A percentile compares a stretch with the other conserved stretches of the same genome.
Conservation (phyloP, 2,329 filamentous ascomycete genomes). For the Teratosphaeria viscida region DNA sequence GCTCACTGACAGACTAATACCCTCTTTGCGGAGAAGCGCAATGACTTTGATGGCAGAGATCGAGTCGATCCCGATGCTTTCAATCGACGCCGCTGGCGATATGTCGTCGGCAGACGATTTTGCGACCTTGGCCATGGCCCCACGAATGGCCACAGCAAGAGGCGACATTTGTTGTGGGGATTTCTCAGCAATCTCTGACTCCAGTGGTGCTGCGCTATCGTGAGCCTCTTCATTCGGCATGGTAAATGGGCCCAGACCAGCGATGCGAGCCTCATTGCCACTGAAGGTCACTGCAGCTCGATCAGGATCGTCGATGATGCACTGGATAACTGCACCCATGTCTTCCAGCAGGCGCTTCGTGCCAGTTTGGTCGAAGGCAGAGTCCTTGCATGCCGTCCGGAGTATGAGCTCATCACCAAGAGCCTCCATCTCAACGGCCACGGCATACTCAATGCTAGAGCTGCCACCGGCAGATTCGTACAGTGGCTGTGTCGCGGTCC, state of each 20-base stretch:
- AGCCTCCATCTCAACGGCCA: slow-evolving; percentile 72
- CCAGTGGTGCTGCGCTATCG: background rate
- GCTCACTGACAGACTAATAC: slow-evolving; percentile 55
- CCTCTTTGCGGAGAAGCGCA: slow-evolving; percentile 54
- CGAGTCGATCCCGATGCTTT: slow-evolving; percentile 80
- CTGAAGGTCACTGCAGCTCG: slow-evolving; percentile 46
- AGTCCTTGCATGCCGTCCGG: slow-evolving; percentile 59
- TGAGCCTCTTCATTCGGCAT: background rate
- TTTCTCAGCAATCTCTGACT: background rate
- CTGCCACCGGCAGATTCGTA: slow-evolving; percentile 53
- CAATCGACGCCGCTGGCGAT: slow-evolving; percentile 53
- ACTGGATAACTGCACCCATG: slow-evolving; percentile 50
- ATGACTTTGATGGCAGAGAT: slow-evolving; percentile 83
- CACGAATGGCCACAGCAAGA: slow-evolving; percentile 26
- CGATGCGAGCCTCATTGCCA: slow-evolving; percentile 49
- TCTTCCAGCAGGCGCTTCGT: slow-evolving; percentile 44
- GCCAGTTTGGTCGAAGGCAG: slow-evolving; percentile 39
- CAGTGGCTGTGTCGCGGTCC: slow-evolving; percentile 26
- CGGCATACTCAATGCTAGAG: slow-evolving; percentile 66
- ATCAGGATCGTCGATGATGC: slow-evolving; percentile 43
- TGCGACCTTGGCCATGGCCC: slow-evolving; percentile 47
- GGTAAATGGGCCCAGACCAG: slow-evolving; percentile 45
- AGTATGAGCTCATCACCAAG: slow-evolving; percentile 49
- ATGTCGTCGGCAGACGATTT: slow-evolving; percentile 50
- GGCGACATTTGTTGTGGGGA: slow-evolving; percentile 3